Evolutionary conservation across 73 alveolate species (phyloP).

Genomic region (Durusdinium trenchii): DNA sequence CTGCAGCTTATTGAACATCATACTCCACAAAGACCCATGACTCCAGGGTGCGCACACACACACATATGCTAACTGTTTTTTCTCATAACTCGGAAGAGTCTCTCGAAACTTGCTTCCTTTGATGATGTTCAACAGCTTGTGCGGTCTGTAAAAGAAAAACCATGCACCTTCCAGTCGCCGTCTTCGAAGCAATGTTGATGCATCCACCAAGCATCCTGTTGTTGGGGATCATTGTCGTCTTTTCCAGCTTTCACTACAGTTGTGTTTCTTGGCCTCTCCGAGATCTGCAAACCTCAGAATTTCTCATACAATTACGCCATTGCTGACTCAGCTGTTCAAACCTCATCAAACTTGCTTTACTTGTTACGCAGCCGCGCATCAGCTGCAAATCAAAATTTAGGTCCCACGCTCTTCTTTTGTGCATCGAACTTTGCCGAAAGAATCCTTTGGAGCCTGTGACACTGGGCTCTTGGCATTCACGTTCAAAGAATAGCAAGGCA

Average conservation of each 20-base stretch:
- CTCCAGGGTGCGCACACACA: no score
- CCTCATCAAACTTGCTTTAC: no score
- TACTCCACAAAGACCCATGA: no score
- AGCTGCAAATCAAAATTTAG: neutral
- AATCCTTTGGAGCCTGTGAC: conserved; percentile 58
- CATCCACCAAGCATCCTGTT: conserved; percentile 95
- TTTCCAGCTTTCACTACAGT: neutral
- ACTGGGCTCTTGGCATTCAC: neutral
- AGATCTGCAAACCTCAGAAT: conserved; percentile 59
- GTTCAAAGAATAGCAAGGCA: neutral
- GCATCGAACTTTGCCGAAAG: conserved; percentile 78
- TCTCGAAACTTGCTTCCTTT: no score
- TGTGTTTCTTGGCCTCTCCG: conserved; percentile 22
- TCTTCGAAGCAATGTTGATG: conserved; percentile 91
- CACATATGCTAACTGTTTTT: no score
- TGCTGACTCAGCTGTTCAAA: no score
- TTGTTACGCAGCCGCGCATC: no score
- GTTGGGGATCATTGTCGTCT: neutral
- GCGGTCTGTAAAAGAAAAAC: no score
- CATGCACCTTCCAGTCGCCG: conserved; percentile 56
- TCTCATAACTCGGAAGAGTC: no score
- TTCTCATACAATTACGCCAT: neutral
- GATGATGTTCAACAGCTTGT: no score
- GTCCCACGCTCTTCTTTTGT: conserved; percentile 53
- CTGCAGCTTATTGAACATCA: no score